These are phyloP conservation scores for Blattamonas nauphoetae DNA, from an alignment of 78 protist species.

Conservation along the genomic window DNA sequence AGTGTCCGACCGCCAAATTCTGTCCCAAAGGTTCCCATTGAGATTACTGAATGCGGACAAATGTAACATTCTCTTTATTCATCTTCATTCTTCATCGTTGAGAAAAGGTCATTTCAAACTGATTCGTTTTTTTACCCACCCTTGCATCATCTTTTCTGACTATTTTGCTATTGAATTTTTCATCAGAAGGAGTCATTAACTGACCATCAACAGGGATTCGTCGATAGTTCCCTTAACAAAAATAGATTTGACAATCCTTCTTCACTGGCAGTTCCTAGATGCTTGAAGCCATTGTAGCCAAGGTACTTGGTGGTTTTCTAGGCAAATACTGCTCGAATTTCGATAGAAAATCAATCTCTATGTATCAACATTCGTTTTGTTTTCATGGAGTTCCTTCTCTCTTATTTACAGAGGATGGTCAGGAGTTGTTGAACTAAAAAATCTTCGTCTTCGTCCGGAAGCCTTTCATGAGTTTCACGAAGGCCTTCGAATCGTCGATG, in stretches of 20 bases:
- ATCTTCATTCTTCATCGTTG: too few species aligned
- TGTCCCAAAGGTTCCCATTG: slow-evolving; percentile 47
- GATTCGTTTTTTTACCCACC: too few species aligned
- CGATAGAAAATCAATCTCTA: background rate
- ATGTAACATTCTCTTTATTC: too few species aligned
- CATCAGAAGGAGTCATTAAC: too few species aligned
- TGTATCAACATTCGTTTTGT: background rate
- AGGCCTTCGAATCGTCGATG: background rate
- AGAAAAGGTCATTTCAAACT: too few species aligned
- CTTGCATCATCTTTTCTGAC: too few species aligned
- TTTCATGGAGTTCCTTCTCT: background rate
- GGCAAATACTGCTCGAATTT: background rate
- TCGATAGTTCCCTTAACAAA: too few species aligned
- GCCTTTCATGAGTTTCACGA: background rate
- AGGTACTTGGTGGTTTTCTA: background rate
- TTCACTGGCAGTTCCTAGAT: too few species aligned
- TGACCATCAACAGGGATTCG: too few species aligned
- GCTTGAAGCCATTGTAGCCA: background rate
- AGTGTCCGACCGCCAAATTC: slow-evolving; percentile 37
- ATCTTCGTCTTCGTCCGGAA: background rate
- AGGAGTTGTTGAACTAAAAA: background rate
- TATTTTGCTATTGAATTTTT: too few species aligned
- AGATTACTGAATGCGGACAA: slow-evolving; percentile 68
- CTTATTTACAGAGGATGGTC: background rate
- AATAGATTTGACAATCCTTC: too few species aligned